Evolutionary conservation across 331 rosid species (phyloP), one percentile per base, ranked within the genome.

Genomic region (Arachis monticola): DNA sequence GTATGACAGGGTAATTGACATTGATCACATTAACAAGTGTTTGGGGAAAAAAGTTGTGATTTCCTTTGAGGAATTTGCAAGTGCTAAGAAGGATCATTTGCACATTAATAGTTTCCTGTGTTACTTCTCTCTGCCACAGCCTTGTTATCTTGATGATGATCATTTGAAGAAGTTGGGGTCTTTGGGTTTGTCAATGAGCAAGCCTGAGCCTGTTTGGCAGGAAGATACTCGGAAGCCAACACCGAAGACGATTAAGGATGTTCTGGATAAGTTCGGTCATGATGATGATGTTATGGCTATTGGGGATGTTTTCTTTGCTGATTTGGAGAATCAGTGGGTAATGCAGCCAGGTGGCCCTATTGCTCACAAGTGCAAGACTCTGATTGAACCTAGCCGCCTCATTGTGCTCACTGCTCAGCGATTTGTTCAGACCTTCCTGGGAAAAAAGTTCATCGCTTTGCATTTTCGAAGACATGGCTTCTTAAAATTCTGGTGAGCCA

Each of bases 391-490:
- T 6, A 92, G 81, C 44, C 88, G 86, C 42, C 88, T 94, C 41
- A 92, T 94, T 75, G 48, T 83, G 84, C 88, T 92, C 51, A 94
- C 99, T 17, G 99, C 97, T n/a, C 97, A 92, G 83, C 97, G 99
- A 22, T 92, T 94, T 73, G 71, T 94, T 81, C 99, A 94, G 83
- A 94, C 99, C 0, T 94, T 94, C 87, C 73, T 94, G 27, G 99
- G 99, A 63, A 90, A 84, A 84, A 90, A 86, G 53, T 94, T 83
- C 76, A 31, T 90, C 1, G 97, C 99, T 1, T 75, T 94, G 70
- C 99, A 94, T 81, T 94, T 94, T 69, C 96, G 99, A 42, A 86
- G 97, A 64, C 97, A 88, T 8, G 99, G 99, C 44, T 92, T 94
- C 64, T 88, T 94, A 89, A 94, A 88, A 87, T 94, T 94, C 93